Evolutionary conservation across 2,329 filamentous ascomycete genomes (phyloP).

Genomic region (Ilyonectria mors-panacis): DNA sequence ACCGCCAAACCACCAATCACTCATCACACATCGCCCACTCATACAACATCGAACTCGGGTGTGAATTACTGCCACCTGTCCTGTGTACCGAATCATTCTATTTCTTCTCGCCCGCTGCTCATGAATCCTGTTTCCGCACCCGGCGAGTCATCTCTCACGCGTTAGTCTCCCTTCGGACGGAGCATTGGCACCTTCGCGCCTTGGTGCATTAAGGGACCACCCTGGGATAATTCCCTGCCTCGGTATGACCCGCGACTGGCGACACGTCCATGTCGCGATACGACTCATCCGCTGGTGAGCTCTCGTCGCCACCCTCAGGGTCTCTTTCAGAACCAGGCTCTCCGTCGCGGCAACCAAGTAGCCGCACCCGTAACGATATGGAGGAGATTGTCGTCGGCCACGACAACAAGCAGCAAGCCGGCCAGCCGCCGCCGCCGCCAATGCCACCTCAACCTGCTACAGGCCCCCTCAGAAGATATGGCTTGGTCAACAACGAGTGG

Average conservation of each 20-base stretch:
- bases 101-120: constrained; percentile 2
- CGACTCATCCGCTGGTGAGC: constrained; percentile 64
- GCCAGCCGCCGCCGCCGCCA: constrained; percentile 43
- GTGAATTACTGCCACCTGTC: constrained; percentile 16
- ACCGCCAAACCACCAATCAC: constrained; percentile 15
- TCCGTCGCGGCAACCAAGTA: constrained; percentile 56
- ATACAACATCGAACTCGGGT: constrained; percentile 3
- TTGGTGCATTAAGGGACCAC: constrained; percentile 12
- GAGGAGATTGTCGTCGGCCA: constrained; percentile 65
- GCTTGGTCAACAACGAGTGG: constrained; percentile 56
- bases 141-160: constrained; percentile 14
- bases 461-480: constrained; percentile 51
- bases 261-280: constrained; percentile 57
- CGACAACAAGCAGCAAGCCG: constrained; percentile 41
- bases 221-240: constrained; percentile 22
- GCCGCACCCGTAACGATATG: constrained; percentile 54
- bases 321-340: constrained; percentile 66
- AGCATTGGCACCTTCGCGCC: constrained; percentile 15
- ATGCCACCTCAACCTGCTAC: constrained; percentile 41
- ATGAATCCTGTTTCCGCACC: constrained; percentile 13
- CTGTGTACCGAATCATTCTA: not conserved
- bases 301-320: constrained; percentile 67
- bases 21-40: constrained; percentile 19
- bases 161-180: constrained; percentile 24
- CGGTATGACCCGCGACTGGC: constrained; percentile 49